Base-by-base conservation (phyloP, 192 early-diverging fungal genomes). In the Coemansia sp. region DNA sequence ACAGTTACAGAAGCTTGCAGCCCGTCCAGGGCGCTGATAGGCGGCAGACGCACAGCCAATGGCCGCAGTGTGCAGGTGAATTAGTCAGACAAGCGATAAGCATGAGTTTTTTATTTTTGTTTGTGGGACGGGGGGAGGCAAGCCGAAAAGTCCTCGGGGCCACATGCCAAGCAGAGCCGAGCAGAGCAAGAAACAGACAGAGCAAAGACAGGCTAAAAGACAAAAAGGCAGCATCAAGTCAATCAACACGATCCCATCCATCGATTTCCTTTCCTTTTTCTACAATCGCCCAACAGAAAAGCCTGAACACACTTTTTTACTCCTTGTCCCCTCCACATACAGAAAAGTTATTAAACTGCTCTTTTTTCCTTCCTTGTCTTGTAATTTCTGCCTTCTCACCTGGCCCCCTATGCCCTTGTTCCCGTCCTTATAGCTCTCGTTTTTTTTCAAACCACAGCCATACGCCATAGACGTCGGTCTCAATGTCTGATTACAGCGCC, bases 401-500 rank as follows among this genome's bases (percentile, higher is more conserved):
- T 11, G 42, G 42, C 12, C 42, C 10, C 8, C 16, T 7, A 7
- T 14, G 5, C 34, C 12, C 16, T 52, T 52, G 2, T 22, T 25
- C 14, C 50, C 25, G 5, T 52, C 50, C 25, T 52, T 25, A 7
- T 52, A 45, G 28, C 28, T 52, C 51, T 52, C 16, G 11, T 20
- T 52, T 52, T 14, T 22, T n/a, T n/a, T n/a, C n/a, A 22, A 52
- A 22, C 5, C 51, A 52, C 18, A 52, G 18, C 5, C 2, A 4
- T 5, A 22, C 12, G 25, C 49, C 18, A 32, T 48, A 50, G 49
- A 8, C 51, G 40, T 16, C 56, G 40, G 22, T 14, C 18, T 33
- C 45, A 51, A 80, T 80, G 77, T 67, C 77, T 17, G 77, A 80
- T 42, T 73, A 71, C 62, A 74, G 66, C 56, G 77, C 61, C 34